phyloP scores from a whole-genome alignment of 177 flowering plant species.

The Vitis hybrid region DNA sequence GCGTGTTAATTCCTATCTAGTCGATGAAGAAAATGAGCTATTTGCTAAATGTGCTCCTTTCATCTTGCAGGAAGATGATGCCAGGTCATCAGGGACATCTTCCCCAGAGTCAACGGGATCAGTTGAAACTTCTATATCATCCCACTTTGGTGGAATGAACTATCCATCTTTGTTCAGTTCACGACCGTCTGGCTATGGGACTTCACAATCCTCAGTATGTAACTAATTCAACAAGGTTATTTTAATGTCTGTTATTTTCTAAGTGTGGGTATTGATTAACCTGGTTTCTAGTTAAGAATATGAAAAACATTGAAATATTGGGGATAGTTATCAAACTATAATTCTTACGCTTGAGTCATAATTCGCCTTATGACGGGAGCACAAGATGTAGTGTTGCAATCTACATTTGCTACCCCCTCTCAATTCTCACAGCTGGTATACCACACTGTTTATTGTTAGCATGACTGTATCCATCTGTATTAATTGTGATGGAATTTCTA shows the following conservation, averaged over 20 bases:
- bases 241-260: neutral
- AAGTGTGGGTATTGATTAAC: neutral
- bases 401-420: no score
- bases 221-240: neutral
- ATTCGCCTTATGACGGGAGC: no score
- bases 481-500: no score
- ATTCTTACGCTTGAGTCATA: no score
- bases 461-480: no score
- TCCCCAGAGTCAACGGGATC: slow-evolving; percentile 96
- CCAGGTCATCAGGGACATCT: slow-evolving; percentile 87
- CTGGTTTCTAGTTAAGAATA: neutral
- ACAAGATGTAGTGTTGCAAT: no score
- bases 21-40: neutral
- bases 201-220: slow-evolving; percentile 62
- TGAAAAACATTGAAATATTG: no score
- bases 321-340: no score
- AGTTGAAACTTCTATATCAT: slow-evolving; percentile 95
- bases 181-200: slow-evolving; percentile 57
- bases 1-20: no score
- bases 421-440: no score
- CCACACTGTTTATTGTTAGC: no score
- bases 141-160: slow-evolving; percentile 98
- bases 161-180: slow-evolving; percentile 98
- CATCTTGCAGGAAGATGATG: slow-evolving; percentile 84
- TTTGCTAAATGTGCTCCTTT: neutral